Percentiles rank a stretch among this genome's conserved stretches.
phyloP scores from a whole-genome alignment of 2,329 filamentous ascomycete genomes.

The Xylariaceae sp. region DNA sequence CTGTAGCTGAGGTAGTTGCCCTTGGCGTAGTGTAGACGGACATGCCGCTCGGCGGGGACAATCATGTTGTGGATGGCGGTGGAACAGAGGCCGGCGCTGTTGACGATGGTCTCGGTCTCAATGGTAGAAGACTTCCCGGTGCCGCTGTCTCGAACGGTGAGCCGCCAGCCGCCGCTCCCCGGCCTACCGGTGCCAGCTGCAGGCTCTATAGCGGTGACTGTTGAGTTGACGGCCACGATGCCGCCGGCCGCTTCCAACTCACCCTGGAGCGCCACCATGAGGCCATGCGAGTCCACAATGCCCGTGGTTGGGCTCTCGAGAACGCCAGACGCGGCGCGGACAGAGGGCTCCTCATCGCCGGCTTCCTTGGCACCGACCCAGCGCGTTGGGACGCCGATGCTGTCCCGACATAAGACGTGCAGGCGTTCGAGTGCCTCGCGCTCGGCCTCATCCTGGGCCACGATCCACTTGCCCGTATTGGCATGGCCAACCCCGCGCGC shows the following conservation, averaged over 20 bases:
- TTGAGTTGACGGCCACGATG: constrained; percentile 62
- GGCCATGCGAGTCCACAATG: constrained; percentile 79
- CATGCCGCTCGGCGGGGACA: constrained; percentile 45
- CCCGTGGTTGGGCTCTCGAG: constrained; percentile 84
- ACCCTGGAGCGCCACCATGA: constrained; percentile 77
- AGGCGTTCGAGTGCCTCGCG: constrained; percentile 54
- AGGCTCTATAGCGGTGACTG: constrained; percentile 56
- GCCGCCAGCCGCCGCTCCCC: constrained; percentile 62
- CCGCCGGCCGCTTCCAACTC: constrained; percentile 73
- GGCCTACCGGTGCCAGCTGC: constrained; percentile 27
- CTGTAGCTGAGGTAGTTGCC: constrained; percentile 91
- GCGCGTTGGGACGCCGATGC: constrained; percentile 58
- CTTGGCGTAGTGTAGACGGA: constrained; percentile 75
- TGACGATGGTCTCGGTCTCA: constrained; percentile 72
- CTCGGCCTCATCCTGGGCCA: constrained; percentile 74
- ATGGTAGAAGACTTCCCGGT: constrained; percentile 49
- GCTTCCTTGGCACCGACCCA: constrained; percentile 65
- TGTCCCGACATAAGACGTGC: constrained; percentile 39
- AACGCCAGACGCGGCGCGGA: constrained; percentile 64
- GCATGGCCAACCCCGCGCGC: constrained; percentile 62
- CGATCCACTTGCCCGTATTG: constrained; percentile 88
- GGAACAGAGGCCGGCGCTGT: constrained; percentile 77
- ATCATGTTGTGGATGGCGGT: constrained; percentile 69
- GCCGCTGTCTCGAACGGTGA: constrained; percentile 47
- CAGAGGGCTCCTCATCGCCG: constrained; percentile 62